These are phyloP conservation scores for Onygena corvina DNA, from an alignment of 2,329 filamentous ascomycete genomes.

Conservation along the genomic window DNA sequence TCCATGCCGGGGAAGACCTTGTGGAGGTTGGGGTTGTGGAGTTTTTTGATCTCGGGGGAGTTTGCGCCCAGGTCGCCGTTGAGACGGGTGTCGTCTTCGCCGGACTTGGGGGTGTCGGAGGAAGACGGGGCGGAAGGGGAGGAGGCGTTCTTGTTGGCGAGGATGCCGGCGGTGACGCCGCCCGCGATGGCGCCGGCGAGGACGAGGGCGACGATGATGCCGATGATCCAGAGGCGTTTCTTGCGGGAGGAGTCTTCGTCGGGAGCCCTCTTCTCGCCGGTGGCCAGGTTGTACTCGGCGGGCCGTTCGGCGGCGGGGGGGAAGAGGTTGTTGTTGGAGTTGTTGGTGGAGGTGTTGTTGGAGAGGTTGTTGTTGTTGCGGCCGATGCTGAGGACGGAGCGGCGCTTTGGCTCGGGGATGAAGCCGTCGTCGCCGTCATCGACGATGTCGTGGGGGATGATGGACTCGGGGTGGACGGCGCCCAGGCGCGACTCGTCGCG, in stretches of 20 bases:
- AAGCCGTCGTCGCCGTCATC: constrained; percentile 85
- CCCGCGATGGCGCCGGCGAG: constrained; percentile 60
- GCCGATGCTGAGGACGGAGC: constrained; percentile 49
- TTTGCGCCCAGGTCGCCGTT: constrained; percentile 63
- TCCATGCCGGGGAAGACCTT: constrained; percentile 93
- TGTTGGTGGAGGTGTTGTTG: constrained; percentile 47
- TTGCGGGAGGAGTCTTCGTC: constrained; percentile 51
- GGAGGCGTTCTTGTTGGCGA: constrained; percentile 48
- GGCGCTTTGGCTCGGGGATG: constrained; percentile 42
- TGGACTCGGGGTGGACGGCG: constrained; percentile 40
- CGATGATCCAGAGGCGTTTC: constrained; percentile 57
- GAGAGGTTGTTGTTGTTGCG: constrained; percentile 24
- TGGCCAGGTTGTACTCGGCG: constrained; percentile 52
- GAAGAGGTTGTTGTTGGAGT: constrained; percentile 25
- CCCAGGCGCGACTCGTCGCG: constrained; percentile 43
- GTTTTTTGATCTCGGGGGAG: constrained; percentile 64
- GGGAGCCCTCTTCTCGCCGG: constrained; percentile 53
- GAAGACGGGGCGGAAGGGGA: constrained; percentile 11
- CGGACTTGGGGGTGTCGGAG: constrained; percentile 35
- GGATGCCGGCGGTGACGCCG: constrained; percentile 60
- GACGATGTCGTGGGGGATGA: constrained; percentile 68
- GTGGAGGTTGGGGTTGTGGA: constrained; percentile 72
- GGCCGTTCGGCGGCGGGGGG: too few relatives aligned
- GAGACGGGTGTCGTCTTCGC: constrained; percentile 45
- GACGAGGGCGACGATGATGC: constrained; percentile 50